Evolutionary conservation across 129 eudicot species (phyloP).

Genomic region (Glebionis coronaria): DNA sequence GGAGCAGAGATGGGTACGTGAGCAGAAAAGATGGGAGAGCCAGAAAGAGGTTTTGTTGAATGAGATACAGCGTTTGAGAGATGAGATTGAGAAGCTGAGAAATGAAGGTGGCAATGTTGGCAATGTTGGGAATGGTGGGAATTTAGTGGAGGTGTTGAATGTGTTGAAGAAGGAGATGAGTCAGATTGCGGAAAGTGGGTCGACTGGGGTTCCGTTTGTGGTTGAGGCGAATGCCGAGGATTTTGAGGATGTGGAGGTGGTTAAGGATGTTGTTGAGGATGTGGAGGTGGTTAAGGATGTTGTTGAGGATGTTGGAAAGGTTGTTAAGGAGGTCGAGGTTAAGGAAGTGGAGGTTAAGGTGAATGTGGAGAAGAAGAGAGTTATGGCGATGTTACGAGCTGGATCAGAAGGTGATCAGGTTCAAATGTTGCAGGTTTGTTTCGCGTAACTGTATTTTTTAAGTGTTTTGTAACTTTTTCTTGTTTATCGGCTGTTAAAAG

Average conservation of each 20-base stretch:
- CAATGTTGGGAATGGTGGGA: constrained; percentile 23
- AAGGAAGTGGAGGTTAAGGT: constrained; percentile 16
- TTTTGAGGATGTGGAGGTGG: constrained; percentile 30
- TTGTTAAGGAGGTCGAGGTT: constrained; percentile 15
- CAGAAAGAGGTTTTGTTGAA: constrained; percentile 56
- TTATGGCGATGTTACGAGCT: constrained; percentile 50
- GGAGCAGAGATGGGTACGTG: constrained; percentile 85
- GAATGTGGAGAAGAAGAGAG: constrained; percentile 23
- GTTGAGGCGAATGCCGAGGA: constrained; percentile 36
- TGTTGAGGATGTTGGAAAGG: constrained; percentile 26
- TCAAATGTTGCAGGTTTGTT: constrained; percentile 68
- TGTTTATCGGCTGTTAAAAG: neutral
- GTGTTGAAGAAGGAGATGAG: constrained; percentile 52
- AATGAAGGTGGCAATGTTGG: constrained; percentile 17
- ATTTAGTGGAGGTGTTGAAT: constrained; percentile 48
- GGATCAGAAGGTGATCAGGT: constrained; percentile 93
- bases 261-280: constrained; percentile 36
- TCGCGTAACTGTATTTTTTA: too few species aligned
- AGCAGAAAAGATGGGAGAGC: constrained; percentile 64
- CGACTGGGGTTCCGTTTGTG: constrained; percentile 48
- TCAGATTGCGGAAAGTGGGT: constrained; percentile 51
- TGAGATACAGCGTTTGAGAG: constrained; percentile 43
- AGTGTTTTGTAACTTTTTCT: neutral
- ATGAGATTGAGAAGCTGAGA: constrained; percentile 40
- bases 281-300: constrained; percentile 41